Evolutionary conservation across 176 grass and related monocot species (phyloP).

Genomic region (Oryza brachyantha): DNA sequence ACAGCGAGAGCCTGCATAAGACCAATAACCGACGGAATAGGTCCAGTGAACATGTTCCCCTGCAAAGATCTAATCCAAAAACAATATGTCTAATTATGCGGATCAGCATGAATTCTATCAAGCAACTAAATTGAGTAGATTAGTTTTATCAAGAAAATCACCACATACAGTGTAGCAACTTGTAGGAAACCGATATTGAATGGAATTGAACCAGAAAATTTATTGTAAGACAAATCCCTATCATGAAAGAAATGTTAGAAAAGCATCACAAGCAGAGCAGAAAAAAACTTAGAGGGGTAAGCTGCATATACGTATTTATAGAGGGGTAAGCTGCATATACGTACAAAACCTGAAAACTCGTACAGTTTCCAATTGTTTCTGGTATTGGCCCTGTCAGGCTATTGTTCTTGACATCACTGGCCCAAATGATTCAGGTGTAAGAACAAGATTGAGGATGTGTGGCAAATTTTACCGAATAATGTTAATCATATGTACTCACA

Average conservation of each 20-base stretch:
- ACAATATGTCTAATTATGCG: not conserved
- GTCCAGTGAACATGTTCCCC: slow-evolving; percentile 81
- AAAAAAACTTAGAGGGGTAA: not conserved
- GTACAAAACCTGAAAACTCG: slow-evolving; percentile 98
- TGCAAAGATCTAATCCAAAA: slow-evolving; percentile 81
- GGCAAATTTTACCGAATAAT: too few species aligned
- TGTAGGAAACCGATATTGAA: slow-evolving; percentile 99
- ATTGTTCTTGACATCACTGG: slow-evolving; percentile 95
- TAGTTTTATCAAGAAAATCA: not conserved
- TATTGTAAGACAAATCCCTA: slow-evolving; percentile 98
- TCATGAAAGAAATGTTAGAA: slow-evolving; percentile 28
- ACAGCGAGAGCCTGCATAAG: slow-evolving; percentile 98
- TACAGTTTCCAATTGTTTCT: slow-evolving; percentile 88
- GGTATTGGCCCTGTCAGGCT: slow-evolving; percentile 84
- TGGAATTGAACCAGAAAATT: slow-evolving; percentile 73
- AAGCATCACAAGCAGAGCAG: not conserved
- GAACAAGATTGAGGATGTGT: not conserved
- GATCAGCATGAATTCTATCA: not conserved
- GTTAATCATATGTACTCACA: slow-evolving; percentile 59
- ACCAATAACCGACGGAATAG: slow-evolving; percentile 93
- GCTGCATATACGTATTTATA: slow-evolving; percentile 52
- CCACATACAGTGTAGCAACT: slow-evolving; percentile 90
- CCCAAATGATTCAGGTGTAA: not conserved
- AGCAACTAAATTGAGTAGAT: not conserved
- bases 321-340: slow-evolving; percentile 27